Percentiles rank a stretch among this genome's conserved stretches.
Conservation (phyloP, 208 protist genomes). For the Crithidia expoeki region DNA sequence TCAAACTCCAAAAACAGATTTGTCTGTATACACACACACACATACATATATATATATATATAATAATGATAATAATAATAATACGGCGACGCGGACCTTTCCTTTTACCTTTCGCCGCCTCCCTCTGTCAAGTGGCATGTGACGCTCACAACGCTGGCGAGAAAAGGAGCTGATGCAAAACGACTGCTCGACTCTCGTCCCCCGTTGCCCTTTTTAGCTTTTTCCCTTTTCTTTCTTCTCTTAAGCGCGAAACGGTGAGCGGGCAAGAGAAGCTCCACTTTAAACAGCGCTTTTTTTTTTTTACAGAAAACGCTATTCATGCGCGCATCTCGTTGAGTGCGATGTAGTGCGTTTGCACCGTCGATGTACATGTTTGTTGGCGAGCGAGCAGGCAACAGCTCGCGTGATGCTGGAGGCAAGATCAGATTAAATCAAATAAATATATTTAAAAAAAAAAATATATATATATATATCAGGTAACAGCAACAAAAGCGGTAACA, state of each 20-base stretch:
- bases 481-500: background rate
- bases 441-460: background rate
- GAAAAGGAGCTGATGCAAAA: background rate
- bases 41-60: background rate
- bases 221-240: no score
- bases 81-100: no score
- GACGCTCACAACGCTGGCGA: background rate
- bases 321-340: no score
- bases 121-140: conserved; percentile 15
- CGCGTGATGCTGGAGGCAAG: no score
- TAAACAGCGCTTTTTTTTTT: no score
- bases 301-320: no score
- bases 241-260: no score
- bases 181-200: no score
- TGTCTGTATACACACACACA: background rate
- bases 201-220: no score
- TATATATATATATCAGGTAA: background rate
- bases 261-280: no score
- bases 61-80: background rate
- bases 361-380: background rate
- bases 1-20: no score
- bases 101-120: conserved; percentile 3
- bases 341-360: background rate
- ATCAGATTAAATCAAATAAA: background rate
- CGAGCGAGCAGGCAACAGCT: background rate